These are phyloP conservation scores for Arabis alpina DNA, from an alignment of 345 rosid species.

Conservation along the genomic window DNA sequence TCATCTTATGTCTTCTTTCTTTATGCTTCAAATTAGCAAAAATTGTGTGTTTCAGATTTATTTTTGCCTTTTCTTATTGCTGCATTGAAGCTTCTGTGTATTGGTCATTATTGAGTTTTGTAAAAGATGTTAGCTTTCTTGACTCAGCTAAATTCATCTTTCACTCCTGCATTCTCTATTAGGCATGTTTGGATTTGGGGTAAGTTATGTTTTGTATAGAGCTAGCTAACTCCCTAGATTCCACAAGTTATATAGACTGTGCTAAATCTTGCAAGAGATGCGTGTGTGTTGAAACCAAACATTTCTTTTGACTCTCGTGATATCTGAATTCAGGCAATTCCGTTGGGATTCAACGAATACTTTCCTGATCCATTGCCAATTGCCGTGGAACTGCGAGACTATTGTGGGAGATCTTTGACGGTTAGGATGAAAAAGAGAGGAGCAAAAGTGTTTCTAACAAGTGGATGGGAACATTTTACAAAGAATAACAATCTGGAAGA, in stretches of 20 bases:
- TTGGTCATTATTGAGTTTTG: not conserved
- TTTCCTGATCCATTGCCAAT: constrained; percentile 23
- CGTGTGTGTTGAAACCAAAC: not conserved
- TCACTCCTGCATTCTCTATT: too few species aligned
- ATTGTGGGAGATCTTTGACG: constrained; percentile 32
- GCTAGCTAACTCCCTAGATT: not conserved
- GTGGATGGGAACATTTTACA: constrained; percentile 34
- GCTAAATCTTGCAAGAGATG: constrained; percentile 11
- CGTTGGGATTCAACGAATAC: constrained; percentile 22
- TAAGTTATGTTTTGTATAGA: not conserved
- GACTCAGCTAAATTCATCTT: not conserved
- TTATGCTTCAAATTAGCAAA: too few species aligned
- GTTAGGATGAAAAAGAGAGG: constrained; percentile 28
- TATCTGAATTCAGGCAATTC: constrained; percentile 3
- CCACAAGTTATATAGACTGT: not conserved
- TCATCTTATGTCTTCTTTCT: not conserved
- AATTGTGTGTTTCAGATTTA: constrained; percentile 23
- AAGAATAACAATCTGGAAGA: constrained; percentile 30
- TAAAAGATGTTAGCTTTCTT: not conserved
- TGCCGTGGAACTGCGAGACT: constrained; percentile 15
- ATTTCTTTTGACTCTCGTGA: not conserved
- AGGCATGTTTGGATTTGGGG: not conserved
- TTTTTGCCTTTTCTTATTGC: too few species aligned
- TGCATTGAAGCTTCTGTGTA: not conserved
- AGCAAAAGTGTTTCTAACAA: constrained; percentile 13